Conservation (phyloP, 2,329 filamentous ascomycete species). For the Neoarthrinium moseri region DNA sequence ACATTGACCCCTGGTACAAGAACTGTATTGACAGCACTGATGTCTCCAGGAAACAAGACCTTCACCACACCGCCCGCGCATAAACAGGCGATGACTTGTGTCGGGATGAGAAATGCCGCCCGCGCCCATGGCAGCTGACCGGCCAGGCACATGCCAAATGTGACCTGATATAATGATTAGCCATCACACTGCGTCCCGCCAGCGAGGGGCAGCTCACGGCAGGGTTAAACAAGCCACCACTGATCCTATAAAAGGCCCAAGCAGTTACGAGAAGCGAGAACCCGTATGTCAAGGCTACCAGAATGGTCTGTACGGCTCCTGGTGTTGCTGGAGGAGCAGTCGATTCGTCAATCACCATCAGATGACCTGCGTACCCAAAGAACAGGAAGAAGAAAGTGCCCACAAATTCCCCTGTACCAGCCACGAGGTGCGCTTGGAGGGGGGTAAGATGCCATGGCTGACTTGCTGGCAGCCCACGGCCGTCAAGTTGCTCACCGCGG, state of each 20-base stretch:
- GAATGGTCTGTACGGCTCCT: slow-evolving; percentile 30
- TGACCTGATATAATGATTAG: too few species aligned
- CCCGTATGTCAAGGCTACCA: slow-evolving; percentile 39
- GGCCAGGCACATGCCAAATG: slow-evolving; percentile 50
- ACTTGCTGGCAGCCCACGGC: not conserved
- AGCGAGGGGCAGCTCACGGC: slow-evolving; percentile 24
- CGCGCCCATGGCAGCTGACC: slow-evolving; percentile 47
- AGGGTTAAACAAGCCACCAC: slow-evolving; percentile 40
- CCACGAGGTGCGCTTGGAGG: slow-evolving; percentile 31
- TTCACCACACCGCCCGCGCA: slow-evolving; percentile 54
- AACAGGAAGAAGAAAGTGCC: slow-evolving; percentile 43
- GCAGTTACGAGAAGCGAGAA: slow-evolving; percentile 45
- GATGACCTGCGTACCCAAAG: slow-evolving; percentile 35
- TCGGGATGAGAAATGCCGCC: slow-evolving; percentile 42
- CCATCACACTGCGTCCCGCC: not conserved
- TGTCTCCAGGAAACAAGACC: slow-evolving; percentile 49
- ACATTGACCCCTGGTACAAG: slow-evolving; percentile 24
- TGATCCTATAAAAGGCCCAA: slow-evolving; percentile 50
- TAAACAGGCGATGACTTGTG: slow-evolving; percentile 54
- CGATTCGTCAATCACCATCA: slow-evolving; percentile 24
- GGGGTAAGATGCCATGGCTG: slow-evolving; percentile 4
- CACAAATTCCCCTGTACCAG: slow-evolving; percentile 39
- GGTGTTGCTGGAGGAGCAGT: slow-evolving; percentile 14
- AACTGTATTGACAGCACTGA: slow-evolving; percentile 26
- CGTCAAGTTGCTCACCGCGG: not conserved